Percentiles rank a stretch among this genome's conserved stretches.
These are phyloP conservation scores for Orychophragmus violaceus DNA, from an alignment of 345 rosid genomes.

Conservation along the genomic window DNA sequence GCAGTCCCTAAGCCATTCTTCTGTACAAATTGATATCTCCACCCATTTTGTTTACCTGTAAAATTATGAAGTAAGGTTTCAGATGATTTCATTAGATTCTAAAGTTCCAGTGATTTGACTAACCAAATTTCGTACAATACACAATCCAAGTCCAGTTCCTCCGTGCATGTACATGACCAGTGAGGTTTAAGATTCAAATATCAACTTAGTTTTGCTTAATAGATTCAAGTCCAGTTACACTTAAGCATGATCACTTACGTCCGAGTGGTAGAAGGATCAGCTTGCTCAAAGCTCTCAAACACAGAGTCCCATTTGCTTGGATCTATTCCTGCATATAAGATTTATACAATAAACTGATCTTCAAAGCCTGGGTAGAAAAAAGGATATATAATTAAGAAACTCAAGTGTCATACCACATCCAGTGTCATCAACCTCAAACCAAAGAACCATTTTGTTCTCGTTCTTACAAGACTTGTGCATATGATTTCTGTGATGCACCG, in stretches of 20 bases:
- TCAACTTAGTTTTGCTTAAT: background rate
- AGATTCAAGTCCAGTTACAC: background rate
- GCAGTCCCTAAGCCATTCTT: conserved; percentile 81
- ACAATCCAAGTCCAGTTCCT: conserved; percentile 97
- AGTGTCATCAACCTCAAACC: conserved; percentile 95
- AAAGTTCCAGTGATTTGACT: conserved; percentile 24
- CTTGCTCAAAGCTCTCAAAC: conserved; percentile 99
- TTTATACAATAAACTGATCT: background rate
- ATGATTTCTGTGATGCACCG: conserved; percentile 59
- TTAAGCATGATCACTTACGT: conserved; percentile 42
- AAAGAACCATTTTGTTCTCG: conserved; percentile 64
- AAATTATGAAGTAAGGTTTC: background rate
- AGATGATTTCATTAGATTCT: background rate
- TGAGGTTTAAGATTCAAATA: background rate
- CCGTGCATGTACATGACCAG: conserved; percentile 67
- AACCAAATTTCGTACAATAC: conserved; percentile 92
- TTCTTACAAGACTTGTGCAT: conserved; percentile 48
- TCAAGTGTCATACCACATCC: conserved; percentile 65
- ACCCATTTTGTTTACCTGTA: conserved; percentile 90
- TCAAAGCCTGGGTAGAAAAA: background rate
- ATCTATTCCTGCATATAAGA: conserved; percentile 63
- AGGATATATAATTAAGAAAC: background rate
- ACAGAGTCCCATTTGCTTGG: conserved; percentile 98
- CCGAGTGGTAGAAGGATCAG: conserved; percentile 97
- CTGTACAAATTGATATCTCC: conserved; percentile 88